Percentiles rank a stretch among this genome's conserved stretches.
Conservation (phyloP, 139 green algal genomes). For the Volvox reticuliferus region DNA sequence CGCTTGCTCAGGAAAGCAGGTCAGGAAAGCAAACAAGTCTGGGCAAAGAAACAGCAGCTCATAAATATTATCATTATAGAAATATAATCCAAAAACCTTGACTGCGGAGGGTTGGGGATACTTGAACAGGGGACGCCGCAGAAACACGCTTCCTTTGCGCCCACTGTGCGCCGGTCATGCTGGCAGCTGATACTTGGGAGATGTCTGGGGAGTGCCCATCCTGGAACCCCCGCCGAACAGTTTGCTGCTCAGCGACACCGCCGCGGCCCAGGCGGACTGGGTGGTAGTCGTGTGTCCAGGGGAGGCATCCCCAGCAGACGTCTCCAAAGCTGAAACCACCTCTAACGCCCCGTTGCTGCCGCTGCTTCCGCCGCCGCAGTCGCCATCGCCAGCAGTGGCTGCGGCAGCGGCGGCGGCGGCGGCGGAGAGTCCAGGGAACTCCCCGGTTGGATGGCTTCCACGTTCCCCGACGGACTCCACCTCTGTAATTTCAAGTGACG, state of each 20-base stretch:
- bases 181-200: too few species aligned
- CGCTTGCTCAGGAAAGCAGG: too few species aligned
- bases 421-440: background rate
- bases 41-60: too few species aligned
- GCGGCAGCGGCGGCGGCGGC: background rate
- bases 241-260: constrained; percentile 22
- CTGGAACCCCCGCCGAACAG: background rate
- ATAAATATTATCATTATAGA: too few species aligned
- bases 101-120: too few species aligned
- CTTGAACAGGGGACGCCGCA: too few species aligned
- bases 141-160: too few species aligned
- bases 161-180: too few species aligned
- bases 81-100: too few species aligned
- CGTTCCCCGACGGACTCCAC: background rate
- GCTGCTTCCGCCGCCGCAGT: background rate
- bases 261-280: constrained; percentile 13
- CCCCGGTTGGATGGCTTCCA: background rate
- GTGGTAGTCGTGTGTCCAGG: background rate
- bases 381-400: background rate
- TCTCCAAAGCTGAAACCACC: background rate
- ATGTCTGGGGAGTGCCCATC: too few species aligned
- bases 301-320: background rate
- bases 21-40: too few species aligned
- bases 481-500: background rate
- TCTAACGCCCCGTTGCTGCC: background rate